Evolutionary conservation across 805 yeast species (phyloP), one percentile per base, ranked within the genome.

Genomic region (Ogataea parapolymorpha): DNA sequence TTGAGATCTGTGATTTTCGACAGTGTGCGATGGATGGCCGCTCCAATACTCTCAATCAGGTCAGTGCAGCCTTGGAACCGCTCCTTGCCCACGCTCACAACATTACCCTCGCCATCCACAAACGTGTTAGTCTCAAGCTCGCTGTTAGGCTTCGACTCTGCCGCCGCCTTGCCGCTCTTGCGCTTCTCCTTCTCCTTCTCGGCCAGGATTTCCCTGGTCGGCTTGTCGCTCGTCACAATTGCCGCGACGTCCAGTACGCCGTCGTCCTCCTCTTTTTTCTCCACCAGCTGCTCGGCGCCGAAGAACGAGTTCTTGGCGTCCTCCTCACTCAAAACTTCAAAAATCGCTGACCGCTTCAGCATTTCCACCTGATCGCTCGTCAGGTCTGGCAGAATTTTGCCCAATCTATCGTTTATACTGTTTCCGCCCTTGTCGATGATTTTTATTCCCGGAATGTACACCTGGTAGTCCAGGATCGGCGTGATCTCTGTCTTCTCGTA

Each of bases 231-330:
- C 2, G 93, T 77, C 10, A 90, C 93, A 51, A 90, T 79, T 29
- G 89, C 87, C 2, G 96, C 96, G 35, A 91, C 89, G 60, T 91
- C 96, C 27, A 88, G 72, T 3, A 80, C 78, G 39, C 88, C 95
- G 23, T 84, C 91, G 27, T 79, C 87, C 5, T 68, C 72, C 12
- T 59, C 63, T 9, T 50, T 46, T 3, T 47, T 38, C 45, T 60
- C 56, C 42, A 56, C 34, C 16, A 63, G 62, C 25, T 74, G 82
- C 36, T 75, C 79, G 42, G 72, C 58, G 15, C 83, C 80, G 51
- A 80, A 81, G 55, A 79, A 80, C 1, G 85, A 77, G 44, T 72
- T 73, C 39, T 74, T 69, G 29, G 77, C 75, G 34, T 74, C 83
- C 52, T 82, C 85, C 45, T 79, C 82, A 63, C 74, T 77, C 49